Evolutionary conservation across 2,329 filamentous ascomycete genomes (phyloP).

Genomic region (Bipolaris cookei): DNA sequence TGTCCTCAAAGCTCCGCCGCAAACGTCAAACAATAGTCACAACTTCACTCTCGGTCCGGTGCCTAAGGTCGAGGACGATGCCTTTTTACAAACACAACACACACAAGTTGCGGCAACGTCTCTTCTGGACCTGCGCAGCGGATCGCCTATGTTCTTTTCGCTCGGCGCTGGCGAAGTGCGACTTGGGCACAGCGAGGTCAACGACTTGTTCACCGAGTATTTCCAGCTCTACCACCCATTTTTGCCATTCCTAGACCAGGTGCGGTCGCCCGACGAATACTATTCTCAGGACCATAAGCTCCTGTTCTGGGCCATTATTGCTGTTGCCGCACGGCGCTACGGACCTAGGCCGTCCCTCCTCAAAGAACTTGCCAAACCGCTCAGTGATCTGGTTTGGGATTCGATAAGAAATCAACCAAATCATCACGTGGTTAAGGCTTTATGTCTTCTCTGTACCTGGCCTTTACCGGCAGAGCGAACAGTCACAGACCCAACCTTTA

Average conservation of each 20-base stretch:
- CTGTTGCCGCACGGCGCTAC: constrained; percentile 76
- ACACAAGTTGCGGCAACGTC: constrained; percentile 49
- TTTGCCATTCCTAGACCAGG: constrained; percentile 73
- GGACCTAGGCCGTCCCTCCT: constrained; percentile 68
- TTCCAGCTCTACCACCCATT: constrained; percentile 79
- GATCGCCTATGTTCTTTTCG: constrained; percentile 64
- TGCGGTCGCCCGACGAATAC: constrained; percentile 69
- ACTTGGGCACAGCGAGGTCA: constrained; percentile 52
- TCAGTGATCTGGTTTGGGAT: constrained; percentile 76
- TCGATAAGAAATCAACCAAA: constrained; percentile 80
- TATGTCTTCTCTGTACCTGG: constrained; percentile 82
- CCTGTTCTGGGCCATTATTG: constrained; percentile 84
- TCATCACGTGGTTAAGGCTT: constrained; percentile 80
- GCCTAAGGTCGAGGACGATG: constrained; percentile 43
- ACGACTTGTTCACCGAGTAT: constrained; percentile 73
- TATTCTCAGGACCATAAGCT: constrained; percentile 80
- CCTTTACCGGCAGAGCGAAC: constrained; percentile 82
- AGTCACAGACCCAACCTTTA: constrained; percentile 80
- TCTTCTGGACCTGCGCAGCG: constrained; percentile 52
- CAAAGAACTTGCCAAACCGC: constrained; percentile 67
- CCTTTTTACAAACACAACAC: constrained; percentile 46
- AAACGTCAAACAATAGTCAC: constrained; percentile 29
- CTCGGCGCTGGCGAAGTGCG: constrained; percentile 59
- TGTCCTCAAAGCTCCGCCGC: constrained; percentile 35
- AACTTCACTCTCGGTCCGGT: constrained; percentile 28